These are phyloP conservation scores for Anethum foeniculum DNA, from an alignment of 140 eudicot genomes.

Conservation along the genomic window DNA sequence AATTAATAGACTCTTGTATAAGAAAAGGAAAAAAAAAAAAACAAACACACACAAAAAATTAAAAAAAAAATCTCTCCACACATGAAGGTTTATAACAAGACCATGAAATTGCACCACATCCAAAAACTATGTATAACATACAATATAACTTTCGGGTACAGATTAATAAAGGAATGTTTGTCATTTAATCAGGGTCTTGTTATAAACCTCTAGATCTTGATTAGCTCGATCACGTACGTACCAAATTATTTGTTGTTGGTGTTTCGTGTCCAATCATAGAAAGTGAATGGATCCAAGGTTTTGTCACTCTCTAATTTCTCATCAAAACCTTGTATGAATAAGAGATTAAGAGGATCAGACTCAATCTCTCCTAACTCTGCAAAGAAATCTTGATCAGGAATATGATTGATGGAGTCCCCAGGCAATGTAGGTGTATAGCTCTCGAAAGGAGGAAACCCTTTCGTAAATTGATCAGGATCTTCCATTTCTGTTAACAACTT, in stretches of 20 bases:
- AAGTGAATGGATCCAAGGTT: conserved; percentile 67
- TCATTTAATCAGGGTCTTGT: conserved; percentile 2
- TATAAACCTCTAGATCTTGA: conserved; percentile 15
- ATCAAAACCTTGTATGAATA: conserved; percentile 51
- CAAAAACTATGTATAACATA: conserved; percentile 1
- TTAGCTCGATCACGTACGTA: conserved; percentile 9
- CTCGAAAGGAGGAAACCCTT: conserved; percentile 29
- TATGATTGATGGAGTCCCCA: conserved; percentile 19
- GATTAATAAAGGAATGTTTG: neutral
- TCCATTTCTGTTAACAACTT: conserved; percentile 14
- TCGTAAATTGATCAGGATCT: conserved; percentile 10
- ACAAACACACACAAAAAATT: neutral
- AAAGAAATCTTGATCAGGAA: conserved; percentile 49
- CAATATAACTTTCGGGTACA: neutral
- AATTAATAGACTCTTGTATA: too few species aligned
- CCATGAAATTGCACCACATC: conserved; percentile 14
- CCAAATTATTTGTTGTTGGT: conserved; percentile 15
- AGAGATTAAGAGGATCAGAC: conserved; percentile 56
- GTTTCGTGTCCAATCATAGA: conserved; percentile 18
- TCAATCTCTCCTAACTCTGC: conserved; percentile 69
- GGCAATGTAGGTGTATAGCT: conserved; percentile 56
- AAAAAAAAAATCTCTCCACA: neutral
- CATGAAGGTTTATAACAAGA: conserved; percentile 16
- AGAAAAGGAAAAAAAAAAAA: neutral
- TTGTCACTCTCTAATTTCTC: conserved; percentile 30